Evolutionary conservation across 345 rosid genomes (phyloP).

Genomic region (Heritiera fomes): DNA sequence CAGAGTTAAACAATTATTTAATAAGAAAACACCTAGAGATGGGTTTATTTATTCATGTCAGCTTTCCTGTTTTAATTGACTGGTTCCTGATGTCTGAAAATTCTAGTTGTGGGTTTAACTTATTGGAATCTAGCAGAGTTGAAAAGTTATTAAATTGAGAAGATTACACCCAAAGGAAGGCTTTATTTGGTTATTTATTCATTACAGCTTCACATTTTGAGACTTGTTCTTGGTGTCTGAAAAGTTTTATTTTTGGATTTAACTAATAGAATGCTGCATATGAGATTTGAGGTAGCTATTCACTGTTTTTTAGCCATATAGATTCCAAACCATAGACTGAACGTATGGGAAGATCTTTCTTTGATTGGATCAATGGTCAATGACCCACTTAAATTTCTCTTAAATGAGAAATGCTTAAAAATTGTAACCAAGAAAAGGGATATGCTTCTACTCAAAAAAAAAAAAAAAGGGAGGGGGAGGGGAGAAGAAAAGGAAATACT

Average conservation of each 20-base stretch:
- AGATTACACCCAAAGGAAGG: background rate
- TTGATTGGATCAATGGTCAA: background rate
- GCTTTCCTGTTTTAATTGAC: slow-evolving; percentile 6
- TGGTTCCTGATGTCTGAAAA: background rate
- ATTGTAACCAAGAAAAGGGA: no score
- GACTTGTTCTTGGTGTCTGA: background rate
- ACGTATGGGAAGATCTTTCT: background rate
- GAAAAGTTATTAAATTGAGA: background rate
- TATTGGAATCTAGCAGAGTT: background rate
- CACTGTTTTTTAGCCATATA: background rate
- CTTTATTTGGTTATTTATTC: background rate
- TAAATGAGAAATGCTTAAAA: background rate
- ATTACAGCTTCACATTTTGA: background rate
- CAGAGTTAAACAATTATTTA: background rate
- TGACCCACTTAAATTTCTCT: background rate
- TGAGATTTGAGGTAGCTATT: slow-evolving; percentile 2
- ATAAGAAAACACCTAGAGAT: no score
- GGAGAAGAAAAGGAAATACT: background rate
- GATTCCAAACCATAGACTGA: background rate
- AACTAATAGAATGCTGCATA: background rate
- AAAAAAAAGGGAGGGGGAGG: no score
- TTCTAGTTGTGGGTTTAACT: background rate
- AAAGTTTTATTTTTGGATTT: background rate
- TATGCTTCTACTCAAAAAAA: no score
- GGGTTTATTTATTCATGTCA: background rate